These are phyloP conservation scores for Brassica balearica DNA, from an alignment of 441 rosid species.

Conservation along the genomic window DNA sequence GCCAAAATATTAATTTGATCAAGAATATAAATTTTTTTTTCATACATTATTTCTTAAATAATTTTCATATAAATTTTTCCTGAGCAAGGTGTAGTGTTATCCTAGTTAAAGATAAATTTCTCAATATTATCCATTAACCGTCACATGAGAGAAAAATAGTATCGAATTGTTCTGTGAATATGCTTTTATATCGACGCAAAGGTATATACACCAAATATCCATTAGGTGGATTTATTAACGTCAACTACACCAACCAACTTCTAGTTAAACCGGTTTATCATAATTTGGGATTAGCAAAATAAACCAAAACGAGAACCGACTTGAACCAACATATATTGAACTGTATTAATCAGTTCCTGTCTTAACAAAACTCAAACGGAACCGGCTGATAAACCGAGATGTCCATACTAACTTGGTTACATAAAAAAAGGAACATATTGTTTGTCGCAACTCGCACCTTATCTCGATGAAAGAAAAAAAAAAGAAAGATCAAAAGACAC, in stretches of 20 bases:
- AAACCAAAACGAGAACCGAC: neutral
- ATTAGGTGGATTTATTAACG: neutral
- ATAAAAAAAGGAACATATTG: neutral
- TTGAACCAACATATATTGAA: neutral
- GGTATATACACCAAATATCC: constrained; percentile 5
- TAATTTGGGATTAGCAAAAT: neutral
- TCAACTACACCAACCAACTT: neutral
- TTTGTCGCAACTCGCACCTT: constrained; percentile 1
- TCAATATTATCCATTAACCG: neutral
- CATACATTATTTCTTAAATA: no score
- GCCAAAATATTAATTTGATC: no score
- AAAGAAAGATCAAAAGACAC: constrained; percentile 10
- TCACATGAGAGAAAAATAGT: neutral
- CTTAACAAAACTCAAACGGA: neutral
- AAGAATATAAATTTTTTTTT: no score
- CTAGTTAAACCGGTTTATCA: neutral
- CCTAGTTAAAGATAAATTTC: neutral
- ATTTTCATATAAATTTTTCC: no score
- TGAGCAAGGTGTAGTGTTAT: no score
- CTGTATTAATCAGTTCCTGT: neutral
- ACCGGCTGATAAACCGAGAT: constrained; percentile 15
- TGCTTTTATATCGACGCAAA: constrained; percentile 12
- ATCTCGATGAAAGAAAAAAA: neutral
- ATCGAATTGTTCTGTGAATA: constrained; percentile 25
- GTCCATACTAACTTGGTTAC: constrained; percentile 5